Evolutionary conservation across 805 yeast species (phyloP).

Genomic region (Saccharomycopsis synnaedendra): DNA sequence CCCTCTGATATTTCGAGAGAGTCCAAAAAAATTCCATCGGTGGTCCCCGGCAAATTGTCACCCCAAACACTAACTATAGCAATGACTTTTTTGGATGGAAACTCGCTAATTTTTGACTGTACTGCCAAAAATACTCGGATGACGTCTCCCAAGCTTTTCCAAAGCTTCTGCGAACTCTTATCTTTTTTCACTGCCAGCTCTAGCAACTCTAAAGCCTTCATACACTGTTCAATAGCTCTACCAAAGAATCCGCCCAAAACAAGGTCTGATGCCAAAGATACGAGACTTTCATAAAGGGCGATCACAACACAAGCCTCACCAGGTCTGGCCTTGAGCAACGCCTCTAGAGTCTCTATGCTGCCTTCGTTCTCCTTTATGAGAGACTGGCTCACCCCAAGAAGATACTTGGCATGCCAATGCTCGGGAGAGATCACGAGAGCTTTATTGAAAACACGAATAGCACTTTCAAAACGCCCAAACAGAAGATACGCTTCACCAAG

Average conservation of each 20-base stretch:
- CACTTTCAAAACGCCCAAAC: constrained; percentile 81
- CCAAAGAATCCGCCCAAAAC: constrained; percentile 53
- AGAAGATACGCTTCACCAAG: constrained; percentile 91
- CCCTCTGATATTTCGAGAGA: constrained; percentile 10
- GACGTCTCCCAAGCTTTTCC: constrained; percentile 57
- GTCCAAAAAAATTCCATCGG: constrained; percentile 8
- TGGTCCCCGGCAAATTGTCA: background rate
- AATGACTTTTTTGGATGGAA: constrained; percentile 37
- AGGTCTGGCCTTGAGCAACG: constrained; percentile 32
- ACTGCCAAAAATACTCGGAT: constrained; percentile 41
- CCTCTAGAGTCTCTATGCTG: constrained; percentile 38
- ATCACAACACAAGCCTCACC: constrained; percentile 38
- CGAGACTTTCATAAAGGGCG: constrained; percentile 45
- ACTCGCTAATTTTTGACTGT: constrained; percentile 36
- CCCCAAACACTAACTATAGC: constrained; percentile 15
- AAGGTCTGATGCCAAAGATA: constrained; percentile 41
- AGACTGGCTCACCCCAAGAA: constrained; percentile 55
- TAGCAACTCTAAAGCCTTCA: constrained; percentile 33
- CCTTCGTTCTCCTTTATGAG: constrained; percentile 55
- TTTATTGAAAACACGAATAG: constrained; percentile 66
- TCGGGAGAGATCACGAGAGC: constrained; percentile 39
- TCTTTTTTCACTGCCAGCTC: constrained; percentile 27
- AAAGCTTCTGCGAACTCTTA: constrained; percentile 37
- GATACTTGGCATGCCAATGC: constrained; percentile 53
- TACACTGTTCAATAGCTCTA: constrained; percentile 28